A percentile compares a stretch with the other conserved stretches of the same genome.
Evolutionary conservation across 768 basidiomycete genomes (phyloP).

Genomic region (Suillus plorans): DNA sequence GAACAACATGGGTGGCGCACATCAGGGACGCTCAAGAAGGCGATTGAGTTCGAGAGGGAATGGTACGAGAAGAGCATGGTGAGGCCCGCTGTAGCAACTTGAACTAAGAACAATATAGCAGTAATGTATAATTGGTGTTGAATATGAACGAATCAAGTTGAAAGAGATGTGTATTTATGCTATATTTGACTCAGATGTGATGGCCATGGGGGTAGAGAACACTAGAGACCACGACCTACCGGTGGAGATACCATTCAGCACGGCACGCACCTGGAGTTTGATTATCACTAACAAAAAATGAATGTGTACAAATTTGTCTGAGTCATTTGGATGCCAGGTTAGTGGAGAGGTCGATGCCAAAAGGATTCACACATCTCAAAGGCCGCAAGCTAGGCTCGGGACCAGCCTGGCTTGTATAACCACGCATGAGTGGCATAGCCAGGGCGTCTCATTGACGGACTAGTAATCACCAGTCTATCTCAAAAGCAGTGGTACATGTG

Average conservation of each 20-base stretch:
- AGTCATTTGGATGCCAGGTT: no score
- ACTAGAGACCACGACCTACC: not conserved
- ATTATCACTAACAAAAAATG: not conserved
- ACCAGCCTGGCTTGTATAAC: no score
- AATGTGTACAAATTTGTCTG: no score
- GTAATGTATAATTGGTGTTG: not conserved
- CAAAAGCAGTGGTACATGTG: no score
- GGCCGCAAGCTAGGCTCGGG: no score
- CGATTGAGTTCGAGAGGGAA: slow-evolving; percentile 32
- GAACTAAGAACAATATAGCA: not conserved
- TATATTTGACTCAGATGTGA: no score
- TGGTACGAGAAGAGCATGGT: slow-evolving; percentile 32
- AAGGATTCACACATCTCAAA: no score
- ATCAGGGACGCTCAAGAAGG: slow-evolving; percentile 34
- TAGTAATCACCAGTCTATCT: no score
- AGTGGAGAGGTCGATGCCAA: no score
- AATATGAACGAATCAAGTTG: not conserved
- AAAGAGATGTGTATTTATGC: not conserved
- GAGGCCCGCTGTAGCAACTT: not conserved
- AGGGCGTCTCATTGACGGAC: no score
- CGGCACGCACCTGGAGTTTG: not conserved
- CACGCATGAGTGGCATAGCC: no score
- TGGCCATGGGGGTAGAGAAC: no score
- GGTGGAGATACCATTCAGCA: not conserved
- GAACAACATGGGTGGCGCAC: slow-evolving; percentile 44